Conservation (phyloP, 441 rosid species). For the Viola pubescens region DNA sequence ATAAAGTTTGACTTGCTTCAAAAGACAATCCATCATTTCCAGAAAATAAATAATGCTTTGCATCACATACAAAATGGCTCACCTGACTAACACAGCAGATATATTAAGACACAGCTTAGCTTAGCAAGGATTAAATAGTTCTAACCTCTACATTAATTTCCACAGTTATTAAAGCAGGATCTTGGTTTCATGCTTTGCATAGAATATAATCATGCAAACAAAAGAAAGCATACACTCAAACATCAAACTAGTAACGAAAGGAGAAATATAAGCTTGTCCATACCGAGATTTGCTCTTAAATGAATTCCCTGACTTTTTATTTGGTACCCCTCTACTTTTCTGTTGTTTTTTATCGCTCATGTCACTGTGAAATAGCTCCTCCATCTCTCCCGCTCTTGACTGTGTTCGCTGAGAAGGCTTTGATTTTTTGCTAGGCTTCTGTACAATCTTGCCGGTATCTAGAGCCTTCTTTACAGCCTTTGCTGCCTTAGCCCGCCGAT, state of each 20-base stretch:
- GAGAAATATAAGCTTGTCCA: slow-evolving; percentile 3
- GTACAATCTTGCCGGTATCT: slow-evolving; percentile 60
- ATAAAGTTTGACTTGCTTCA: no score
- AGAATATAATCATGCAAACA: not conserved
- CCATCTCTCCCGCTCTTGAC: slow-evolving; percentile 74
- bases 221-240: not conserved
- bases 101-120: no score
- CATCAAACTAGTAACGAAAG: not conserved
- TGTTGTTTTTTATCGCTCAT: slow-evolving; percentile 72
- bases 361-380: slow-evolving; percentile 74
- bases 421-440: slow-evolving; percentile 39
- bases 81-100: no score
- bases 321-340: slow-evolving; percentile 33
- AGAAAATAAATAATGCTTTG: no score
- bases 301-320: slow-evolving; percentile 62
- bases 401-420: slow-evolving; percentile 45
- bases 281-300: slow-evolving; percentile 97
- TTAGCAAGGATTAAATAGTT: no score
- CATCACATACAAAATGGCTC: no score
- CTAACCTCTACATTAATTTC: no score
- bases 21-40: no score
- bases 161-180: no score
- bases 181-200: no score
- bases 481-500: slow-evolving; percentile 82
- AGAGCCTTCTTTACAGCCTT: slow-evolving; percentile 73